Evolutionary conservation across 805 yeast genomes (phyloP).

Genomic region (Wickerhamomyces tratensis): DNA sequence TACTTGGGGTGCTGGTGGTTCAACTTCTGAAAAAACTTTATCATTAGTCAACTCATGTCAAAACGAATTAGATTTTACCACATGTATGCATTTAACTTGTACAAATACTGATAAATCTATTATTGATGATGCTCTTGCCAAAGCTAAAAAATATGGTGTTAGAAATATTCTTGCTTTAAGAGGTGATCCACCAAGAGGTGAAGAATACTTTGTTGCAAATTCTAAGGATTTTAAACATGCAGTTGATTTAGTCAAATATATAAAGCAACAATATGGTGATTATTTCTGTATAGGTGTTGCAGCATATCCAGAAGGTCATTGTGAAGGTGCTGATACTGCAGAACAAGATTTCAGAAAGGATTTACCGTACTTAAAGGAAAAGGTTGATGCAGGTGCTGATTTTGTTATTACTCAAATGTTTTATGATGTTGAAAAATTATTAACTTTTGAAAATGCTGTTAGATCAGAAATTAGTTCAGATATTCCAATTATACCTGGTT

Average conservation of each 20-base stretch:
- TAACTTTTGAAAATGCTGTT: conserved; percentile 49
- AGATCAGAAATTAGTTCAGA: conserved; percentile 30
- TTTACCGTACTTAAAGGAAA: conserved; percentile 71
- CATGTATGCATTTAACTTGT: conserved; percentile 92
- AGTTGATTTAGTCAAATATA: conserved; percentile 77
- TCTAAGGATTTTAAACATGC: conserved; percentile 54
- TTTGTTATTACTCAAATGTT: conserved; percentile 88
- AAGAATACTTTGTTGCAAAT: conserved; percentile 42
- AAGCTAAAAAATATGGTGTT: conserved; percentile 71
- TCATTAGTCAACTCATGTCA: conserved; percentile 76
- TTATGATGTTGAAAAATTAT: conserved; percentile 74
- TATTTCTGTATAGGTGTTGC: conserved; percentile 94
- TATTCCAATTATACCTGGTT: conserved; percentile 70
- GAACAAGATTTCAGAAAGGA: conserved; percentile 62
- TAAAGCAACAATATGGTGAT: conserved; percentile 59
- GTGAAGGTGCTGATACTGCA: conserved; percentile 66
- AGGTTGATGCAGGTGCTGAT: conserved; percentile 90
- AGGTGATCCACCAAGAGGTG: conserved; percentile 90
- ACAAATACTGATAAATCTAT: conserved; percentile 77
- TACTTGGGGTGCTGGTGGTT: conserved; percentile 99
- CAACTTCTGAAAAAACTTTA: conserved; percentile 78
- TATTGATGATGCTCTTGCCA: conserved; percentile 68
- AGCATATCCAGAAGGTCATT: conserved; percentile 97
- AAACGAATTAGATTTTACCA: conserved; percentile 68
- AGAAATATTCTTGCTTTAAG: conserved; percentile 84